These are phyloP conservation scores for Tricholoma matsutake DNA, from an alignment of 768 basidiomycete genomes.

Conservation along the genomic window DNA sequence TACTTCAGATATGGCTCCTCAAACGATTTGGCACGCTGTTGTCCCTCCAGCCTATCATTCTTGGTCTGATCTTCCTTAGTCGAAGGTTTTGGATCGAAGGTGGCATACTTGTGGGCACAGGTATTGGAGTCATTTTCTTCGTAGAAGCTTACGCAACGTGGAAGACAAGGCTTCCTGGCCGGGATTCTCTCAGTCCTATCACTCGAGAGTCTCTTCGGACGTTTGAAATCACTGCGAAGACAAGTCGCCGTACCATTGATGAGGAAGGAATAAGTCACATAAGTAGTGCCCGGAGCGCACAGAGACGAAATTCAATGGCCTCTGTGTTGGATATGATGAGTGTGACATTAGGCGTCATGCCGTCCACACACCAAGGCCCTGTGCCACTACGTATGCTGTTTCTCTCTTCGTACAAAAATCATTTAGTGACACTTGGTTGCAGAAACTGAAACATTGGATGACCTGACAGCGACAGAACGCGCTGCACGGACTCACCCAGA, in stretches of 20 bases:
- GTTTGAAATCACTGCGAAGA: constrained; percentile 44
- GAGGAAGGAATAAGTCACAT: constrained; percentile 52
- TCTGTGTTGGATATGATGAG: constrained; percentile 87
- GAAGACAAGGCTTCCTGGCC: constrained; percentile 49
- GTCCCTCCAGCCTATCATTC: constrained; percentile 68
- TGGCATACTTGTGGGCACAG: constrained; percentile 55
- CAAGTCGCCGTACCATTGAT: constrained; percentile 33
- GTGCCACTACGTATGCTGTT: constrained; percentile 62
- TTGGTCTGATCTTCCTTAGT: constrained; percentile 71
- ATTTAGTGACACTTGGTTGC: constrained; percentile 11
- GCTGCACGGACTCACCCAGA: constrained; percentile 77
- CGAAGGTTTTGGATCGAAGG: constrained; percentile 71
- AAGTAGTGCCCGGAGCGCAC: constrained; percentile 39
- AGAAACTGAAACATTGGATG: constrained; percentile 80
- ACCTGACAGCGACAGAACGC: constrained; percentile 73
- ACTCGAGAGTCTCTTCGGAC: constrained; percentile 56
- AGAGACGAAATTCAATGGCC: constrained; percentile 69
- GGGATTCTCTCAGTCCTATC: constrained; percentile 48
- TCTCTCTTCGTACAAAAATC: constrained; percentile 8
- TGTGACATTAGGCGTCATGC: constrained; percentile 70
- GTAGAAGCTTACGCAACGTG: constrained; percentile 57
- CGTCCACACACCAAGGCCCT: constrained; percentile 55
- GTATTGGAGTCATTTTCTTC: constrained; percentile 49
- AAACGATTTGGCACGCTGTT: constrained; percentile 70
- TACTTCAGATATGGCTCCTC: constrained; percentile 72